A percentile compares a stretch with the other conserved stretches of the same genome.
Evolutionary conservation across 202 grass and related monocot genomes (phyloP).

Genomic region (Schoenoplectus triqueter): DNA sequence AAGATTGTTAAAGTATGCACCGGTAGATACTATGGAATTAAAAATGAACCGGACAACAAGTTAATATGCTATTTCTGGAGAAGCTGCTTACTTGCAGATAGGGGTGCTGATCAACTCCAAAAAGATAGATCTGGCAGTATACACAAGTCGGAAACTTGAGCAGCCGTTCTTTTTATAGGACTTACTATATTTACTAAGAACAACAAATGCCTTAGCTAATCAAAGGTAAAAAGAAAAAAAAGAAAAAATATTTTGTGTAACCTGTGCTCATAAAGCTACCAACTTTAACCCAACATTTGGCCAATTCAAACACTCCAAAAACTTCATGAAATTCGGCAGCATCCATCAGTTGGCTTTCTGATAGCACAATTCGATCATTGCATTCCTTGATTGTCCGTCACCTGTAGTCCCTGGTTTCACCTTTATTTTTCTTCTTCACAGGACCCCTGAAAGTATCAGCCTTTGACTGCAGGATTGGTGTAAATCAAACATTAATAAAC

Average conservation of each 20-base stretch:
- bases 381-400: constrained; percentile 14
- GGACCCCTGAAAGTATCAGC: constrained; percentile 10
- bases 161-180: neutral
- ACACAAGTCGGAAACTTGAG: constrained; percentile 18
- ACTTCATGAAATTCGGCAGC: neutral
- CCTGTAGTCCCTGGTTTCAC: neutral
- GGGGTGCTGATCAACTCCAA: neutral
- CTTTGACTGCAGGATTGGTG: constrained; percentile 27
- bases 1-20: neutral
- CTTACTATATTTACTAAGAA: neutral
- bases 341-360: neutral
- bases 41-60: neutral
- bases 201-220: too few species aligned
- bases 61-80: constrained; percentile 9
- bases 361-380: constrained; percentile 13
- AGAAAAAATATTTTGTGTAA: neutral
- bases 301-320: neutral
- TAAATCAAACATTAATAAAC: constrained; percentile 24
- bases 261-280: neutral
- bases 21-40: neutral
- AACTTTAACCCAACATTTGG: constrained; percentile 17
- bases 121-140: neutral
- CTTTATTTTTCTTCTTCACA: constrained; percentile 38
- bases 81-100: constrained; percentile 9
- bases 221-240: neutral